phyloP scores from a whole-genome alignment of 768 basidiomycete species.

The Mycena rosella region DNA sequence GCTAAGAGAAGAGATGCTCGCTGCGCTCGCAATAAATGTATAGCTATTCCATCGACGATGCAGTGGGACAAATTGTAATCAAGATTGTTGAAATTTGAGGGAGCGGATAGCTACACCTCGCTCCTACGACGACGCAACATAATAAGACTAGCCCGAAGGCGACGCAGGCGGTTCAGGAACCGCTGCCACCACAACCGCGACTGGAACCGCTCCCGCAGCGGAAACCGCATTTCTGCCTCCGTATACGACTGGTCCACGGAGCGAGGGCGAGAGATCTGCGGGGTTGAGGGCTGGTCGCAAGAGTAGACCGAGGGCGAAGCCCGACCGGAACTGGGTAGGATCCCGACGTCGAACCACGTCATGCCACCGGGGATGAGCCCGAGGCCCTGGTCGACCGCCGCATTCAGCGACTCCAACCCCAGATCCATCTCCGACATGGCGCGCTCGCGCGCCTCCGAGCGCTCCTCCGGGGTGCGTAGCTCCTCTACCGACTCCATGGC shows the following conservation, averaged over 20 bases:
- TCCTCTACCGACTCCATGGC: conserved; percentile 26
- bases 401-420: conserved; percentile 45
- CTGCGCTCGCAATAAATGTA: too few relatives aligned
- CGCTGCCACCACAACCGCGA: conserved; percentile 24
- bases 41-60: background rate
- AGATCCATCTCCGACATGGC: conserved; percentile 47
- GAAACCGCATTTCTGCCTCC: background rate
- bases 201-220: background rate
- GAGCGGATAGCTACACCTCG: background rate
- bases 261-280: conserved; percentile 17
- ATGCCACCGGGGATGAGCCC: conserved; percentile 49
- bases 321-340: conserved; percentile 44
- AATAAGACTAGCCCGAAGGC: background rate
- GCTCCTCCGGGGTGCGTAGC: conserved; percentile 31
- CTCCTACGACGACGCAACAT: conserved; percentile 11
- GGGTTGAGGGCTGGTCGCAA: conserved; percentile 29
- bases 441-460: conserved; percentile 41
- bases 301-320: conserved; percentile 33
- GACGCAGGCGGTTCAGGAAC: conserved; percentile 5
- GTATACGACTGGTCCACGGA: conserved; percentile 11
- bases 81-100: background rate
- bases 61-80: background rate
- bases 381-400: conserved; percentile 56
- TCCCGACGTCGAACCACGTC: conserved; percentile 56
- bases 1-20: too few relatives aligned